Evolutionary conservation across 176 grass and related monocot genomes (phyloP).

Genomic region (Luzula sylvatica): DNA sequence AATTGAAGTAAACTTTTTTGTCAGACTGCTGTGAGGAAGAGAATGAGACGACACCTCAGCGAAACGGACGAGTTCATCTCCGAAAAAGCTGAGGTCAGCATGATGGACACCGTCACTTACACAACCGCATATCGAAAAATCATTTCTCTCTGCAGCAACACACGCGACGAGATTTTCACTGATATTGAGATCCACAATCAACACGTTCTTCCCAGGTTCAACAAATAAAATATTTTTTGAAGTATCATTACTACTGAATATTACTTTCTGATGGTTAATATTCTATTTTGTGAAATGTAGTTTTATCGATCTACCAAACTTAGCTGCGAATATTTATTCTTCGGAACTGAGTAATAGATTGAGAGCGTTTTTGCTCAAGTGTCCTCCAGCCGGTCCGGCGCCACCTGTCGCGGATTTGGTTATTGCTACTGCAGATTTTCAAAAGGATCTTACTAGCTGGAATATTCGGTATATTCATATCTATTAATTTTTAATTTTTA

Average conservation of each 20-base stretch:
- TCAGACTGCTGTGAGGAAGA: slow-evolving; percentile 86
- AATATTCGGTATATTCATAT: slow-evolving; percentile 61
- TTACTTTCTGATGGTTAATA: background rate
- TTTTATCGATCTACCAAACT: slow-evolving; percentile 82
- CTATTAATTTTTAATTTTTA: background rate
- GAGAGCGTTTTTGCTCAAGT: slow-evolving; percentile 76
- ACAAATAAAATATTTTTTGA: slow-evolving; percentile 3
- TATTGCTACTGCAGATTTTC: slow-evolving; percentile 84
- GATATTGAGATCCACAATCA: slow-evolving; percentile 99
- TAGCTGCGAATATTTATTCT: slow-evolving; percentile 74
- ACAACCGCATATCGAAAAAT: slow-evolving; percentile 83
- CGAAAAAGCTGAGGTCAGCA: slow-evolving; percentile 49
- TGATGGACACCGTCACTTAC: slow-evolving; percentile 60
- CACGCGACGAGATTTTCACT: slow-evolving; percentile 84
- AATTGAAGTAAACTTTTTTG: slow-evolving; percentile 7
- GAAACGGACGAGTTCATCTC: slow-evolving; percentile 86
- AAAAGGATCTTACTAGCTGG: slow-evolving; percentile 90
- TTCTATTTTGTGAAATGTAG: slow-evolving; percentile 33
- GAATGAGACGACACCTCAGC: slow-evolving; percentile 69
- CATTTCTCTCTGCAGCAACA: slow-evolving; percentile 81
- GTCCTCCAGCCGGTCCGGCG: slow-evolving; percentile 77
- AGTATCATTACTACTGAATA: background rate
- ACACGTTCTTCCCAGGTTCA: slow-evolving; percentile 82
- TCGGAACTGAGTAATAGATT: slow-evolving; percentile 79
- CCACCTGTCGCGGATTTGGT: slow-evolving; percentile 86